Evolutionary conservation across 2,329 filamentous ascomycete genomes (phyloP).

Genomic region (Stenocarpella maydis): DNA sequence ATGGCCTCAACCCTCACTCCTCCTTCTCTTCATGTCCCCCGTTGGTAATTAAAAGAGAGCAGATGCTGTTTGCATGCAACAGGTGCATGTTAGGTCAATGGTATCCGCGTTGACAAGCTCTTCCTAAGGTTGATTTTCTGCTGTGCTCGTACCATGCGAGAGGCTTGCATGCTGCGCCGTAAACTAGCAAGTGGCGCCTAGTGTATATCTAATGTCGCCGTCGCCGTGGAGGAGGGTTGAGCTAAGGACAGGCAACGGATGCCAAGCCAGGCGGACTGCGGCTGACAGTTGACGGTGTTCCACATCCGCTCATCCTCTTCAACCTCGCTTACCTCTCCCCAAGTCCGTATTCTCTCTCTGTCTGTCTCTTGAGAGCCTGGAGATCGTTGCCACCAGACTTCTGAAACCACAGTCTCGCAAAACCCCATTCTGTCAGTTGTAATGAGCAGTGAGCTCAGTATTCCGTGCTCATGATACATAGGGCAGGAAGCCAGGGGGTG

Average conservation of each 20-base stretch:
- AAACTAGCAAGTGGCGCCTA: background rate
- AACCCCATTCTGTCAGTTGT: background rate
- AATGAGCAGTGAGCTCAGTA: background rate
- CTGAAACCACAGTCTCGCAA: background rate
- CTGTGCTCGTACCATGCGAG: background rate
- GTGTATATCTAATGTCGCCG: too few relatives aligned
- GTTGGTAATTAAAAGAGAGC: background rate
- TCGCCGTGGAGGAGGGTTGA: background rate
- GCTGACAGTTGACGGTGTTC: slow-evolving; percentile 6
- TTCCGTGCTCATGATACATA: background rate
- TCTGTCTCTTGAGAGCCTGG: background rate
- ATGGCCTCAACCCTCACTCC: background rate
- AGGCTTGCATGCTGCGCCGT: background rate
- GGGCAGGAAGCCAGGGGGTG: background rate
- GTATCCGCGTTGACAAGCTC: background rate
- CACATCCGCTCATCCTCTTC: background rate
- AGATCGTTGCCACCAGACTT: background rate
- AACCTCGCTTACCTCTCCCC: background rate
- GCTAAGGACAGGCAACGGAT: slow-evolving; percentile 21
- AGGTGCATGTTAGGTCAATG: too few relatives aligned
- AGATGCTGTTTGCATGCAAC: background rate
- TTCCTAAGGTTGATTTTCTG: background rate
- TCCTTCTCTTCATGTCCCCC: background rate
- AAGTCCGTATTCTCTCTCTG: too few relatives aligned
- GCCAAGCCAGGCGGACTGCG: slow-evolving; percentile 20